These are phyloP conservation scores for Phytophthora podocarpi DNA, from an alignment of 352 stramenopile species.

Conservation along the genomic window DNA sequence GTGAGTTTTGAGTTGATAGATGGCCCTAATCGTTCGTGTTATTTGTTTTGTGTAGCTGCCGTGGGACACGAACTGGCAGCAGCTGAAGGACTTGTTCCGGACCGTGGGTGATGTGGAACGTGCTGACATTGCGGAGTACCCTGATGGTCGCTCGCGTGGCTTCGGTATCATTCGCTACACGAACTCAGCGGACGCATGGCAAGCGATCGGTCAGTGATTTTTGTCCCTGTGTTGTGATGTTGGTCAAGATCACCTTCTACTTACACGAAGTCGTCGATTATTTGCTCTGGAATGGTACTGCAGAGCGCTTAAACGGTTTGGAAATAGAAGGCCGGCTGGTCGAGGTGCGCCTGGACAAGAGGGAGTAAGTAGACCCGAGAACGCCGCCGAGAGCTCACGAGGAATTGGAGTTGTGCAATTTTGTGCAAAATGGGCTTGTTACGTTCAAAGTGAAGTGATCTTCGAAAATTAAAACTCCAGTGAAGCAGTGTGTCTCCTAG, in stretches of 20 bases:
- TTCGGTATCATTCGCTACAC: conserved; percentile 78
- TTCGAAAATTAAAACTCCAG: conserved; percentile 8
- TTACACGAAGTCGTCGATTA: not conserved
- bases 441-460: conserved; percentile 19
- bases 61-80: conserved; percentile 71
- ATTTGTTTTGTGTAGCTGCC: conserved; percentile 48
- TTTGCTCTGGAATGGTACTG: too few relatives aligned
- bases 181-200: conserved; percentile 46
- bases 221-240: not conserved
- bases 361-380: conserved; percentile 36
- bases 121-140: conserved; percentile 57
- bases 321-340: conserved; percentile 73
- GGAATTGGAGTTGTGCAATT: conserved; percentile 26
- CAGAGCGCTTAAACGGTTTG: conserved; percentile 67
- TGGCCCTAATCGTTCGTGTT: not conserved
- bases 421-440: conserved; percentile 15
- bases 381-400: conserved; percentile 2
- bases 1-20: too few relatives aligned
- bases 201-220: conserved; percentile 67
- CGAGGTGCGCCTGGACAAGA: conserved; percentile 72
- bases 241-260: not conserved
- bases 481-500: not conserved
- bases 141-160: conserved; percentile 67
- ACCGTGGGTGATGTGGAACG: conserved; percentile 74
- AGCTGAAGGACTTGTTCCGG: conserved; percentile 70